Conservation (phyloP, 495 filamentous ascomycete species). For the Cercophora sp. region DNA sequence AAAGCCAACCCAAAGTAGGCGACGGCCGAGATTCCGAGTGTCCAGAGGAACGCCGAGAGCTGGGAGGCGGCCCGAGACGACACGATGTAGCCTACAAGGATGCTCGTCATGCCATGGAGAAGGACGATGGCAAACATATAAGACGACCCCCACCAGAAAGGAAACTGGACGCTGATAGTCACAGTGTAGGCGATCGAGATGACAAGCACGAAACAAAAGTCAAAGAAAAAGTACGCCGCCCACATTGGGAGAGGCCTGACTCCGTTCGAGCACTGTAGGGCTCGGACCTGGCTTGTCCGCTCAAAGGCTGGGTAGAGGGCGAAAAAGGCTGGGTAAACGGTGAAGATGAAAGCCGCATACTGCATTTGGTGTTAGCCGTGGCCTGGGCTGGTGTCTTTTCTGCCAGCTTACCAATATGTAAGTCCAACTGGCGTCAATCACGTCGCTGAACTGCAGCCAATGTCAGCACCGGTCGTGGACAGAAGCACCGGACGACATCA, state of each 20-base stretch:
- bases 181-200: slow-evolving; percentile 61
- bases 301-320: slow-evolving; percentile 77
- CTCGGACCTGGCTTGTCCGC: slow-evolving; percentile 65
- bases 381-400: too few relatives aligned
- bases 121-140: slow-evolving; percentile 73
- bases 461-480: too few relatives aligned
- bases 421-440: slow-evolving; percentile 37
- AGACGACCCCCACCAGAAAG: slow-evolving; percentile 60
- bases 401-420: slow-evolving; percentile 51
- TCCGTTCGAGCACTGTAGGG: slow-evolving; percentile 78
- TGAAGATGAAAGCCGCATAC: slow-evolving; percentile 71
- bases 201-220: slow-evolving; percentile 61
- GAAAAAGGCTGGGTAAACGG: slow-evolving; percentile 74
- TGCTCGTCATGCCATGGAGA: slow-evolving; percentile 66
- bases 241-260: slow-evolving; percentile 66
- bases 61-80: slow-evolving; percentile 50
- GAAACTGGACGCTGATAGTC: slow-evolving; percentile 51
- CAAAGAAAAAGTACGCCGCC: slow-evolving; percentile 71
- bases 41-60: slow-evolving; percentile 42
- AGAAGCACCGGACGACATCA: too few relatives aligned
- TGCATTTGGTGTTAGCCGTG: neutral
- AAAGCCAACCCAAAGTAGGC: slow-evolving; percentile 15
- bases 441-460: too few relatives aligned
- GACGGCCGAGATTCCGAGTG: slow-evolving; percentile 60
- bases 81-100: slow-evolving; percentile 63